Base-by-base conservation (phyloP, 208 protist species). In the Wallacemonas sp. region DNA sequence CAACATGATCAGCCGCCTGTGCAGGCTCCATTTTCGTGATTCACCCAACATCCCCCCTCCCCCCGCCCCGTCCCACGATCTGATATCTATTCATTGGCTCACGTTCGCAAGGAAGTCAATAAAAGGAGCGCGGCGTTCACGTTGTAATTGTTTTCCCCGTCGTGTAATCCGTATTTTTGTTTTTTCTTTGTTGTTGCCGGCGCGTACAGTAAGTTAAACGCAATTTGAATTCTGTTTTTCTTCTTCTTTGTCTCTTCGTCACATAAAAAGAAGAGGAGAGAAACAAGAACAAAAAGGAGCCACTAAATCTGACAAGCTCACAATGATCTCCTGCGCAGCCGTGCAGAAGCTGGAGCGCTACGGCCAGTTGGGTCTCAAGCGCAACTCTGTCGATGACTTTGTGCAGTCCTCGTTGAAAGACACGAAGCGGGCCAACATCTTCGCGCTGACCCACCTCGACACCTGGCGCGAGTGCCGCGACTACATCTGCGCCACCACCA, bases 341-440 rank as follows among this genome's bases (percentile, higher is more conserved):
- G 87, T 96, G 55, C 90, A 96, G 58, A 92, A 92, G 63, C 69
- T 96, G 26, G 87, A 96, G 75, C 83, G 90, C 3, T 96, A 96
- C 61, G 90, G 87, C 29, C 72, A 87, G 61, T 78, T 96, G 33
- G 87, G 76, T 19, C 76, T 90, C 14, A 94, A 94, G 74, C 85
- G 87, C 2, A 70, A 79, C 65, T 84, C 52, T 64, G 68, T 81
- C 11, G 79, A 85, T 24, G 82, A 96, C 62, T 94, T 90, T 69
- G 68, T 96, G 19, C 27, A 69, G 1, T 78, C 80, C 21, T 94
- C 90, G 0, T 63, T 96, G 3, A 83, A 83, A 19, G 90, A 96
- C 34, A 56, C 70, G 8, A 83, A 85, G 65, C 74, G 86, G 16
- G 55, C 61, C 3, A 96, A 91, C 65, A 67, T 94, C 33, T 93